These are phyloP conservation scores for Castanea crenata DNA, from an alignment of 306 rosid species.

Conservation along the genomic window DNA sequence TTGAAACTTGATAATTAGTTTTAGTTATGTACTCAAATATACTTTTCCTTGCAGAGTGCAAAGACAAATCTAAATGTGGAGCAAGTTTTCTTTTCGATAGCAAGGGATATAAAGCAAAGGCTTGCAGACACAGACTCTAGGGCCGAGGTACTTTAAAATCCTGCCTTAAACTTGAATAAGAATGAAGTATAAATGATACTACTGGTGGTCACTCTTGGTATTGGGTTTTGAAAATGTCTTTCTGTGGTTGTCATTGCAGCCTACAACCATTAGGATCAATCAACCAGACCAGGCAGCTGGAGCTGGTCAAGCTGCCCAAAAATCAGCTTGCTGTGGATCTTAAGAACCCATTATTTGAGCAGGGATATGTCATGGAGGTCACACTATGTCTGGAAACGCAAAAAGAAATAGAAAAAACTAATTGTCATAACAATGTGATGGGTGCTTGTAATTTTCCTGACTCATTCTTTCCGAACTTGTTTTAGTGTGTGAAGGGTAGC, in stretches of 20 bases:
- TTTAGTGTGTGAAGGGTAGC: constrained; percentile 50
- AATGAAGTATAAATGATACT: background rate
- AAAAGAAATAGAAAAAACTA: constrained; percentile 32
- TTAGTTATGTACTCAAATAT: constrained; percentile 10
- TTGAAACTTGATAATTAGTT: constrained; percentile 8
- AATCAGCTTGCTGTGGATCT: constrained; percentile 78
- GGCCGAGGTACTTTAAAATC: constrained; percentile 57
- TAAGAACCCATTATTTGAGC: constrained; percentile 33
- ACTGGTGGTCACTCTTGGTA: background rate
- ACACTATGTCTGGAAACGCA: constrained; percentile 19
- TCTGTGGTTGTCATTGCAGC: constrained; percentile 42
- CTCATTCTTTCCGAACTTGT: constrained; percentile 49
- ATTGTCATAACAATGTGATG: constrained; percentile 39
- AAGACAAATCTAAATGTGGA: constrained; percentile 93
- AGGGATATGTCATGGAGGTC: constrained; percentile 15
- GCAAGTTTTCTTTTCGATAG: constrained; percentile 90
- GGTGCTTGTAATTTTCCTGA: constrained; percentile 46
- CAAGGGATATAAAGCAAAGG: constrained; percentile 85
- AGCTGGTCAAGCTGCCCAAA: constrained; percentile 52
- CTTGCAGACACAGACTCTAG: constrained; percentile 68
- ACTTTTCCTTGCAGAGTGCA: constrained; percentile 66
- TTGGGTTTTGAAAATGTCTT: background rate
- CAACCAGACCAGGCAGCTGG: constrained; percentile 56
- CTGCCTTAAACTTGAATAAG: background rate
- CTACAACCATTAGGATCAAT: constrained; percentile 66